Evolutionary conservation across 495 filamentous ascomycete genomes (phyloP), one percentile per base, ranked within the genome.

Genomic region (Terfezia claveryi): DNA sequence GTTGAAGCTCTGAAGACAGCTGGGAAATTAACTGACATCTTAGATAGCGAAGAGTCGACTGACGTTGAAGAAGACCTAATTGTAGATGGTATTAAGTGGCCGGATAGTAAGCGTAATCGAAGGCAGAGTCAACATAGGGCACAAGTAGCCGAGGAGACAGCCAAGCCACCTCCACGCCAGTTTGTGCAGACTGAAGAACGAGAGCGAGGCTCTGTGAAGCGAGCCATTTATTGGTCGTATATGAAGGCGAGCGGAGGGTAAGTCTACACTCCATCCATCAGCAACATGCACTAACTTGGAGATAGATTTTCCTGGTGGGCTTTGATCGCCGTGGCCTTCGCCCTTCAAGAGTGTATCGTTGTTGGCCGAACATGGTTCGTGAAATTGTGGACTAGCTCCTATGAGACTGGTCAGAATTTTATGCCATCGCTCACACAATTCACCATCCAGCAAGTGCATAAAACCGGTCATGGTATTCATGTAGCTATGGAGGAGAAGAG

Each of bases 111-210:
- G 12, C 57, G 57, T 32, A 32, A 32, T 32, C 27, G 27, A 32
- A 32, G 27, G 27, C 27, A 32, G 27, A 32, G 27, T 32, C 1
- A 32, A 32, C 27, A 8, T 52, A 58, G 38, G 55, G 57, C 20
- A 58, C 27, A 32, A 32, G 27, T 32, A 32, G 67, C 36, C 6
- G 36, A 37, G 36, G 14, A 38, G 32, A 10, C 51, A 10, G 9
- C 38, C 6, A 37, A 23, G 27, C 37, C 44, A 11, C 58, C 38
- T 27, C 64, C 74, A 1, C 71, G 78, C 60, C 76, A 78, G 61
- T 89, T 88, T 56, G 74, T 82, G 44, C 78, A 84, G 59, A 83
- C 86, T 2, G 85, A 92, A 60, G 73, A 69, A 17, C 69, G 78
- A 57, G 81, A 85, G 58, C 70, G 71, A 36, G 85, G 85, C 4